Evolutionary conservation across 768 basidiomycete genomes (phyloP), one percentile per base, ranked within the genome.

Genomic region (Phylloporus sp.): DNA sequence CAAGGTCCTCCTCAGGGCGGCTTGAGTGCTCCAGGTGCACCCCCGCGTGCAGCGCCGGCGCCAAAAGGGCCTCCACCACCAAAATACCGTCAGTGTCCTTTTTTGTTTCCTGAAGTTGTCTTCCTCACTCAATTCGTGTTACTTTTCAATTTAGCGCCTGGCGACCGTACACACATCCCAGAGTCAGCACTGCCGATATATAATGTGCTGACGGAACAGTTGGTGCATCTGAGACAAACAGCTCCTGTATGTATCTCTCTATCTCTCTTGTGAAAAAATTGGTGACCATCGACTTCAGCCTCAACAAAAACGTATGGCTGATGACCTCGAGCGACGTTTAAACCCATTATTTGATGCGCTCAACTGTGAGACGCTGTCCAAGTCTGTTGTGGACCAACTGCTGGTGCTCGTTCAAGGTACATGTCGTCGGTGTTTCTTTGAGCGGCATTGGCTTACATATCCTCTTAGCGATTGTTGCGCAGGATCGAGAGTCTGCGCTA

Each of bases 91-190:
- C 58, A 66, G 82, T 79, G 10, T 24, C 46, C n/a, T 32, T 13
- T 26, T 41, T 45, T 18, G 13, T 15, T 12, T 34, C 8, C 3
- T 2, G 15, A n/a, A 16, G 2, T 34, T 10, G 2, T 1, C 27
- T 36, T 32, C 18, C 7, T 48, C 12, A 2, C 20, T 54, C 11
- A 47, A 13, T 27, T 16, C 24, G 15, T 27, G 3, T 3, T 27
- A n/a, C 9, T 6, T 45, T 24, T 34, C 36, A 2, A 26, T 46
- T 48, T 64, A 95, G 93, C 95, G 38, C 77, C 84, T 46, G 95
- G 95, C 49, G 95, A 98, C 66, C 79, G 94, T 24, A 82, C 80
- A n/a, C 95, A 97, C 67, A 97, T 97, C 47, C 87, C 93, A 1
- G 82, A 85, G 9, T 72, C 76, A 41, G 76, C 80, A 20, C 68